Conservation (phyloP, 331 rosid genomes). For the Telfairia occidentalis region DNA sequence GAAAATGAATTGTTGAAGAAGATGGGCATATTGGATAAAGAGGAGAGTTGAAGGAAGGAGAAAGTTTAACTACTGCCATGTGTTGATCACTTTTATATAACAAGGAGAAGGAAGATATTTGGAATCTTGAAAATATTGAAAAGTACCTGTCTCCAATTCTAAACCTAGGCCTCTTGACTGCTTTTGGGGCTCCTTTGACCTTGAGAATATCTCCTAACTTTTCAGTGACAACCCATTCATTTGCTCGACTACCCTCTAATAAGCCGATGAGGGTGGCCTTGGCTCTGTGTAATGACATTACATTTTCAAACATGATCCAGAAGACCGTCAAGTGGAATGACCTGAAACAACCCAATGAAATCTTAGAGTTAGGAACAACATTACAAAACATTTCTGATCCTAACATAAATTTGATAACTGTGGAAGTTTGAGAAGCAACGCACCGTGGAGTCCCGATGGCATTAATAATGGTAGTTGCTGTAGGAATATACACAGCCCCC, state of each 20-base stretch:
- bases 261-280: conserved; percentile 17
- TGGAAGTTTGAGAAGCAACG: not conserved
- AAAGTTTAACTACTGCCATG: not conserved
- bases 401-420: not conserved
- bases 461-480: conserved; percentile 4
- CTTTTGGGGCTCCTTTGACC: not conserved
- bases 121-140: not conserved
- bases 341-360: not conserved
- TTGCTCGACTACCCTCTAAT: conserved; percentile 6
- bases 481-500: conserved; percentile 17
- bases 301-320: conserved; percentile 18
- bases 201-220: conserved; percentile 12
- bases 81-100: not conserved
- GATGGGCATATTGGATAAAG: not conserved
- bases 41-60: not conserved
- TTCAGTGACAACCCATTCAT: conserved; percentile 20
- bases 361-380: not conserved
- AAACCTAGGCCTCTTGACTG: not conserved
- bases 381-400: not conserved
- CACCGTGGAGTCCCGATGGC: conserved; percentile 11
- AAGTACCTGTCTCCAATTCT: conserved; percentile 12
- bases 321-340: conserved; percentile 10
- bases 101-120: not conserved
- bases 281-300: conserved; percentile 16
- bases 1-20: not conserved